phyloP scores from a whole-genome alignment of 2,329 filamentous ascomycete genomes.

The Fusarium aywerte region DNA sequence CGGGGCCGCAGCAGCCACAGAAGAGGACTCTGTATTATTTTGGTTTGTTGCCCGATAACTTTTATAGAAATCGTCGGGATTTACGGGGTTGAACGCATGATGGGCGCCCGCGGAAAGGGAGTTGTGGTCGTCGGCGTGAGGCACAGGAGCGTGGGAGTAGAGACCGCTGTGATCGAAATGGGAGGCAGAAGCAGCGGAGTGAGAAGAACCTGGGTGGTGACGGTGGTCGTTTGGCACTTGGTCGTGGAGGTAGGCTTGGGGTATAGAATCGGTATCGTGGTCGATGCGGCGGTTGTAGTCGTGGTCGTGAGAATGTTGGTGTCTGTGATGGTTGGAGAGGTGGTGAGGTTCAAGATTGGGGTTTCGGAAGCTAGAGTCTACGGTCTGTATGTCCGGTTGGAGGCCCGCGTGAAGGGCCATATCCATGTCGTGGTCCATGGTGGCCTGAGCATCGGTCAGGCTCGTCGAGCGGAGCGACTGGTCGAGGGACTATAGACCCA shows the following conservation, averaged over 20 bases:
- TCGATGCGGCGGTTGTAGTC: slow-evolving; percentile 44
- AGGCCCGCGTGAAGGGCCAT: slow-evolving; percentile 49
- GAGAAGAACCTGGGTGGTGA: slow-evolving; percentile 37
- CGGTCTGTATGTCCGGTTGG: slow-evolving; percentile 43
- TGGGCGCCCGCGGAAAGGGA: slow-evolving; percentile 43
- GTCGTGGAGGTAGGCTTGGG: slow-evolving; percentile 42
- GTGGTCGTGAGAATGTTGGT: slow-evolving; percentile 46
- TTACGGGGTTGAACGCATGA: slow-evolving; percentile 56
- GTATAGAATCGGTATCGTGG: slow-evolving; percentile 21
- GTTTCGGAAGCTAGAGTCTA: slow-evolving; percentile 37
- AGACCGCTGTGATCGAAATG: slow-evolving; percentile 31
- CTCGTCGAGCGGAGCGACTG: slow-evolving; percentile 55
- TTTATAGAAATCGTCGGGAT: slow-evolving; percentile 68
- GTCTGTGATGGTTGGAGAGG: slow-evolving; percentile 48
- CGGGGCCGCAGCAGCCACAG: slow-evolving; percentile 55
- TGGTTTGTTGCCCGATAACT: slow-evolving; percentile 57
- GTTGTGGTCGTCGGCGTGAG: slow-evolving; percentile 40
- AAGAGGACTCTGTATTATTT: slow-evolving; percentile 49
- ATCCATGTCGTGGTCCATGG: slow-evolving; percentile 59
- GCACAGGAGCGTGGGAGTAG: slow-evolving; percentile 42
- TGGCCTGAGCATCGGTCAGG: slow-evolving; percentile 59
- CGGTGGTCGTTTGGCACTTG: slow-evolving; percentile 36
- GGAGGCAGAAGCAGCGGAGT: slow-evolving; percentile 33
- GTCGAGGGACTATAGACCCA: slow-evolving; percentile 56
- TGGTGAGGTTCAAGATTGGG: slow-evolving; percentile 44